Conservation (phyloP, 2,329 filamentous ascomycete genomes). For the Hypomyces rosellus region DNA sequence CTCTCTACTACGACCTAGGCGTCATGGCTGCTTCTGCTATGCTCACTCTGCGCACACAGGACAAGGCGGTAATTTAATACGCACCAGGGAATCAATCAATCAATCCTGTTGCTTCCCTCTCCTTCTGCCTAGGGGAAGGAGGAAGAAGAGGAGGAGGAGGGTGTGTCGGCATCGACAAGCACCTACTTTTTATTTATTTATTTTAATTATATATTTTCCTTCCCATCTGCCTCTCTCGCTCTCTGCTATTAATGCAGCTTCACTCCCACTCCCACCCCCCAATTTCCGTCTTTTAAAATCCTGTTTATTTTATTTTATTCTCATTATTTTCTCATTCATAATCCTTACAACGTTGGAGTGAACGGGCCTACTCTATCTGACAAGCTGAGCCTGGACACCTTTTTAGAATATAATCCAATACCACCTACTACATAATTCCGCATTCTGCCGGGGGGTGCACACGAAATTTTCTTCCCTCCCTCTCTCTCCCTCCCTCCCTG, state of each 20-base stretch:
- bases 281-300: no score
- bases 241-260: no score
- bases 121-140: background rate
- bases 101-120: background rate
- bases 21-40: constrained; percentile 3
- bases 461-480: constrained; percentile 1
- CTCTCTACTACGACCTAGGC: constrained; percentile 1
- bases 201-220: background rate
- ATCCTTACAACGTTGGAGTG: constrained; percentile 1
- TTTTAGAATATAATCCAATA: constrained; percentile 7
- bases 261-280: no score
- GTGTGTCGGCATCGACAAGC: no score
- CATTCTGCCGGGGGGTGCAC: constrained; percentile 11
- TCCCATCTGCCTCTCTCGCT: background rate
- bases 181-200: no score
- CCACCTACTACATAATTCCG: constrained; percentile 9
- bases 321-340: background rate
- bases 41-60: constrained; percentile 2
- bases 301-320: no score
- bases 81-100: background rate
- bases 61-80: constrained; percentile 3
- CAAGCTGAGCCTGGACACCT: constrained; percentile 1
- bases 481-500: background rate
- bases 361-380: constrained; percentile 12
- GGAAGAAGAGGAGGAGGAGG: no score